Evolutionary conservation across 306 rosid genomes (phyloP), one percentile per base, ranked within the genome.

Genomic region (Trichosanthes truncata): DNA sequence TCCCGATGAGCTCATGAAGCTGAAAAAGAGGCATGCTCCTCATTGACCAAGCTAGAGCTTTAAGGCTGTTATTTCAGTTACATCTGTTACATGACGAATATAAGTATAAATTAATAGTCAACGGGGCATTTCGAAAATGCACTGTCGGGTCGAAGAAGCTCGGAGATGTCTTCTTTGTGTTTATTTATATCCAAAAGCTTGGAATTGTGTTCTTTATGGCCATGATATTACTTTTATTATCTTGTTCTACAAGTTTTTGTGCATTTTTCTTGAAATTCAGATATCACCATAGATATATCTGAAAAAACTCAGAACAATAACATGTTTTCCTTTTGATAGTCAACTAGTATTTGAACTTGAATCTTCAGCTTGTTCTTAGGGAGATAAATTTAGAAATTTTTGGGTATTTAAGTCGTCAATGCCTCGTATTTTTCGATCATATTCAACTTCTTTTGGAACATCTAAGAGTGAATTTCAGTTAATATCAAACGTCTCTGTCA

Each of bases 21-120:
- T 95, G 80, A 89, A 80, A 84, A 92, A 62, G 80, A 92, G 84
- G 83, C 81, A 89, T 77, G 82, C 90, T 75, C 80, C 90, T 57
- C 80, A 80, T 15, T 76, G 78, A 26, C 25, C 17, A 12, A 49
- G 41, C 60, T 73, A 73, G 59, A 72, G 41, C 38, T 46, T 14
- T 14, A 72, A 25, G 23, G 14, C 5, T 45, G 36, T 72, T 72
- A 9, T 73, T 73, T 71, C 5, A 13, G n/a, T 25, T 45, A 14
- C 55, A 41, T 72, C 77, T 69, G 31, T 7, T 46, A 29, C 38
- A 72, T 10, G 18, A 18, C 13, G 6, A 63, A 35, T 63, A 15
- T 15, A 13, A 46, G 41, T 14, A 9, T n/a, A 20, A 11, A 9
- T 41, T 6, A 15, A 45, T 49, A 14, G 38, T 69, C 35, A 12